Evolutionary conservation across 2,329 filamentous ascomycete genomes (phyloP).

Genomic region (Xylogone sp.): DNA sequence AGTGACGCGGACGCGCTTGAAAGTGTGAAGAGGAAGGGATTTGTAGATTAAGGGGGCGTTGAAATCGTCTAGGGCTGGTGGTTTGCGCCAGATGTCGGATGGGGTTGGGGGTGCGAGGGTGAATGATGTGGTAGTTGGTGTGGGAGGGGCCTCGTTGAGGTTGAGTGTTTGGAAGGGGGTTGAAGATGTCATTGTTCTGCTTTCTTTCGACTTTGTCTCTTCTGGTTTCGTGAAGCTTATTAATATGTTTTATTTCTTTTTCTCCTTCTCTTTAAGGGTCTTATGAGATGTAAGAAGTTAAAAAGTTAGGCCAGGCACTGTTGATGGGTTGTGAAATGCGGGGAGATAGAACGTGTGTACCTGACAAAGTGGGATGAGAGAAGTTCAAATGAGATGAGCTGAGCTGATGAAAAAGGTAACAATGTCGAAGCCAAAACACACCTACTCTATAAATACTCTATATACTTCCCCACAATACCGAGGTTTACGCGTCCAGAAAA

Average conservation of each 20-base stretch:
- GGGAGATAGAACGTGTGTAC: too few species aligned
- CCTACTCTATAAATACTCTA: too few species aligned
- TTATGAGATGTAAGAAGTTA: neutral
- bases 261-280: neutral
- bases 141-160: neutral
- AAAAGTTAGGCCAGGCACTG: too few species aligned
- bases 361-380: too few species aligned
- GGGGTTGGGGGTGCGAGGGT: neutral
- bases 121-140: neutral
- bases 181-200: neutral
- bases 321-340: too few species aligned
- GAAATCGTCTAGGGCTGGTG: slow-evolving; percentile 61
- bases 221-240: too few species aligned
- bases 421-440: too few species aligned
- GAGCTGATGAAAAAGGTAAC: too few species aligned
- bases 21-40: slow-evolving; percentile 43
- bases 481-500: too few species aligned
- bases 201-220: neutral
- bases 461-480: too few species aligned
- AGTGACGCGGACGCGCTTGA: slow-evolving; percentile 59
- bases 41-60: slow-evolving; percentile 39
- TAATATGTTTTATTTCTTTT: neutral
- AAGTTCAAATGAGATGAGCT: too few species aligned
- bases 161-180: slow-evolving; percentile 4
- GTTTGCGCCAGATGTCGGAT: slow-evolving; percentile 77